Evolutionary conservation across 208 protist genomes (phyloP).

Genomic region (Acanthamoeba triangularis): DNA sequence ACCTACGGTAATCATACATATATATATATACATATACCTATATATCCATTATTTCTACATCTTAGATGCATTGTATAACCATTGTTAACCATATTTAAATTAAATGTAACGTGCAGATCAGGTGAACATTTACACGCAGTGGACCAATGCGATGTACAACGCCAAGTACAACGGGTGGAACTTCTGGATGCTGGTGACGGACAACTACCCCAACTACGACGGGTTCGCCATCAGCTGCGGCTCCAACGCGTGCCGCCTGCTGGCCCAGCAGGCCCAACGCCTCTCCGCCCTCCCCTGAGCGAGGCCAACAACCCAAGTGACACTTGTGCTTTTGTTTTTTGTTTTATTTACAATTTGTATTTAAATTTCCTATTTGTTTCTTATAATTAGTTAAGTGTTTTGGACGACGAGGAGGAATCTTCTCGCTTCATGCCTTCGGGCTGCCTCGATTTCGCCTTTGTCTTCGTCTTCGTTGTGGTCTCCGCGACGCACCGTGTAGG

Average conservation of each 20-base stretch:
- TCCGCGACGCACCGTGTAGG: too few relatives aligned
- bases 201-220: conserved; percentile 43
- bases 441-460: too few relatives aligned
- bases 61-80: too few relatives aligned
- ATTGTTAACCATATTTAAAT: too few relatives aligned
- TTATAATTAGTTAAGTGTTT: too few relatives aligned
- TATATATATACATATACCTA: background rate
- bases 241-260: background rate
- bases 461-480: too few relatives aligned
- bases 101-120: background rate
- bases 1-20: background rate
- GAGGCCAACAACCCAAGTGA: too few relatives aligned
- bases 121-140: conserved; percentile 23
- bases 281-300: background rate
- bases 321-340: too few relatives aligned
- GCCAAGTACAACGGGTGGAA: background rate
- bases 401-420: too few relatives aligned
- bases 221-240: background rate
- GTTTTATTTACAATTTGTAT: too few relatives aligned
- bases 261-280: background rate
- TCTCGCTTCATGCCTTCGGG: too few relatives aligned
- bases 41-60: background rate
- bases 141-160: conserved; percentile 9
- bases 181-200: conserved; percentile 40
- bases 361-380: too few relatives aligned